Conservation (phyloP, 1,139 yeast species). For the Yamadazyma pseudoaaseri region DNA sequence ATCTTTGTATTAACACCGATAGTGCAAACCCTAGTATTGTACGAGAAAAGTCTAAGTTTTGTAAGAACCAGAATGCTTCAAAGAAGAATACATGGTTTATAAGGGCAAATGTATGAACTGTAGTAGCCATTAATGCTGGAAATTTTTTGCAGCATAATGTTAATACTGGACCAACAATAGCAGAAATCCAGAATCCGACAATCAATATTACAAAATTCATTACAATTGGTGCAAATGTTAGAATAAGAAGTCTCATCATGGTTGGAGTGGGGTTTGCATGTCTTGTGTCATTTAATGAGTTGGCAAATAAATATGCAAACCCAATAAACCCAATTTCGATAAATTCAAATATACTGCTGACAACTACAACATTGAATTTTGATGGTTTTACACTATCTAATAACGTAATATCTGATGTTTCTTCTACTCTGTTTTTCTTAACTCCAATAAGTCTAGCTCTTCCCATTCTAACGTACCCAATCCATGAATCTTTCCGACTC, state of each 20-base stretch:
- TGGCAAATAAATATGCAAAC: constrained; percentile 44
- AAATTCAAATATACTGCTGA: constrained; percentile 31
- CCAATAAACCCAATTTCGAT: constrained; percentile 26
- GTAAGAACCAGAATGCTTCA: constrained; percentile 50
- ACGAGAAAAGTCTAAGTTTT: constrained; percentile 50
- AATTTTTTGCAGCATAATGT: constrained; percentile 33
- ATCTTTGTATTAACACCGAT: constrained; percentile 40
- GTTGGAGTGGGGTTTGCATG: constrained; percentile 29
- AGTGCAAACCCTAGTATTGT: constrained; percentile 50
- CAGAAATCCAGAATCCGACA: constrained; percentile 39
- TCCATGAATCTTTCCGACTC: constrained; percentile 36
- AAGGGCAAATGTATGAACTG: constrained; percentile 44
- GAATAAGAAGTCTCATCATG: constrained; percentile 38
- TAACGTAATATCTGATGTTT: constrained; percentile 21
- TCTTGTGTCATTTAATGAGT: constrained; percentile 40
- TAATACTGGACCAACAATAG: constrained; percentile 45
- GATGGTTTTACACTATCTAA: constrained; percentile 42
- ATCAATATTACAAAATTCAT: constrained; percentile 41
- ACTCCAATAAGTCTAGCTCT: constrained; percentile 47
- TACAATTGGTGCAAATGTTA: constrained; percentile 48
- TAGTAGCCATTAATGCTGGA: constrained; percentile 44
- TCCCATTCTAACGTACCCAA: constrained; percentile 33
- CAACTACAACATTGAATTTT: constrained; percentile 28
- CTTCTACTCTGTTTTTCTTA: constrained; percentile 23
- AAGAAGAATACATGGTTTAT: constrained; percentile 44